A percentile compares a stretch with the other conserved stretches of the same genome.
phyloP scores from a whole-genome alignment of 2,329 filamentous ascomycete genomes.

The Diaporthe vaccinii region DNA sequence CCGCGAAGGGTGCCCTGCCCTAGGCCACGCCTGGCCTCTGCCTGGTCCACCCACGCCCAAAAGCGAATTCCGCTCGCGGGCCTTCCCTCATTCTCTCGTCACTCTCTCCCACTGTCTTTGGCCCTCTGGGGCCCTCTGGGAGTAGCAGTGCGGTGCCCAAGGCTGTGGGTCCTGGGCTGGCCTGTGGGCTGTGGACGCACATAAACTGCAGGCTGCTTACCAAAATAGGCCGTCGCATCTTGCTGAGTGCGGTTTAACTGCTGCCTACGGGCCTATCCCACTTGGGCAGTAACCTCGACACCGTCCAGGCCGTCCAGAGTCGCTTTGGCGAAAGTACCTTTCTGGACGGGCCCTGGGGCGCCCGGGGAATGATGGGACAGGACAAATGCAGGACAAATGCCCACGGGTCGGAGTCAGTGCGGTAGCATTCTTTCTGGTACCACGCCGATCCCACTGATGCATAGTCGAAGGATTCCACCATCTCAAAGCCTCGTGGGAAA shows the following conservation, averaged over 20 bases:
- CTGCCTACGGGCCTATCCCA: slow-evolving; percentile 26
- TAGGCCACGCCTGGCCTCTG: slow-evolving; percentile 11
- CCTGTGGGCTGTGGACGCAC: slow-evolving; percentile 22
- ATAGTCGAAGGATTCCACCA: slow-evolving; percentile 27
- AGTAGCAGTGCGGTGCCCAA: slow-evolving; percentile 9
- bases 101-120: neutral
- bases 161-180: slow-evolving; percentile 22
- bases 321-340: slow-evolving; percentile 15
- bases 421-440: slow-evolving; percentile 26
- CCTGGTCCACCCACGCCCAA: slow-evolving; percentile 14
- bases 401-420: slow-evolving; percentile 24
- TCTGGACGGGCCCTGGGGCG: slow-evolving; percentile 9
- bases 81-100: neutral
- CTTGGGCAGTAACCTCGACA: slow-evolving; percentile 21
- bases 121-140: too few relatives aligned
- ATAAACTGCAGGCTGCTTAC: slow-evolving; percentile 12
- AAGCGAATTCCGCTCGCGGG: slow-evolving; percentile 19
- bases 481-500: slow-evolving; percentile 22
- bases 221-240: slow-evolving; percentile 21
- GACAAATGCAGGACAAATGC: neutral
- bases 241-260: slow-evolving; percentile 17
- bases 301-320: slow-evolving; percentile 14
- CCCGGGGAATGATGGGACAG: slow-evolving; percentile 16
- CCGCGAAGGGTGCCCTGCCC: slow-evolving; percentile 22
- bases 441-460: slow-evolving; percentile 27